phyloP scores from a whole-genome alignment of 805 yeast species.

The Lachancea nothofagi region DNA sequence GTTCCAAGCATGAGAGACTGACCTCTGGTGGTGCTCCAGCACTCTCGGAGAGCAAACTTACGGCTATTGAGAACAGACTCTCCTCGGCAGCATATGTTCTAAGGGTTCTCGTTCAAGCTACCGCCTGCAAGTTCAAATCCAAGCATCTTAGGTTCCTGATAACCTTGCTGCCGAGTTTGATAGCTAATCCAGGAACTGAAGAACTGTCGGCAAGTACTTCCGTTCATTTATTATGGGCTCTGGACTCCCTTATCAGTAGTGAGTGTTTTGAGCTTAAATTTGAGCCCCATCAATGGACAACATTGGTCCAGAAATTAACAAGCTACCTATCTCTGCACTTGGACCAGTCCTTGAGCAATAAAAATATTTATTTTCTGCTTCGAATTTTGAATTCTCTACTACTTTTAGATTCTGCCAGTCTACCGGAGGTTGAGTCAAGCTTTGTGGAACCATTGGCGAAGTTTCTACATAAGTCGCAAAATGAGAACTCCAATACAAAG shows the following conservation, averaged over 20 bases:
- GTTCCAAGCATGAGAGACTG: conserved; percentile 19
- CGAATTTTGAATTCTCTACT: conserved; percentile 22
- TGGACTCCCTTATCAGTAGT: conserved; percentile 17
- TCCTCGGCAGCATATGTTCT: conserved; percentile 24
- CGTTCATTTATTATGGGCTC: conserved; percentile 23
- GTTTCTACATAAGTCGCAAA: conserved; percentile 21
- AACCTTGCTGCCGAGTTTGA: conserved; percentile 22
- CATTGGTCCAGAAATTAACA: conserved; percentile 16
- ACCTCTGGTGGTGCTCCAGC: conserved; percentile 4
- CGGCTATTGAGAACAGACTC: conserved; percentile 29
- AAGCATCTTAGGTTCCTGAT: conserved; percentile 23
- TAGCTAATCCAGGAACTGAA: conserved; percentile 13
- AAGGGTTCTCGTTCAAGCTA: conserved; percentile 28
- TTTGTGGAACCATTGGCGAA: conserved; percentile 18
- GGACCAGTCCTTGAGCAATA: conserved; percentile 20
- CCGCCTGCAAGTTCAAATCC: conserved; percentile 21
- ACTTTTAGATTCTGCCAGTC: conserved; percentile 21
- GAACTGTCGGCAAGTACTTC: conserved; percentile 19
- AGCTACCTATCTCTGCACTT: conserved; percentile 14
- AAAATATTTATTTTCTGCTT: conserved; percentile 27
- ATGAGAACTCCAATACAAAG: conserved; percentile 31
- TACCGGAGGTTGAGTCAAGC: conserved; percentile 17
- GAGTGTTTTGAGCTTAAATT: conserved; percentile 23
- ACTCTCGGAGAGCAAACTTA: conserved; percentile 26
- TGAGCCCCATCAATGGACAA: conserved; percentile 23